phyloP scores from a whole-genome alignment of 768 basidiomycete species.

The Xerocomellus intermedius region DNA sequence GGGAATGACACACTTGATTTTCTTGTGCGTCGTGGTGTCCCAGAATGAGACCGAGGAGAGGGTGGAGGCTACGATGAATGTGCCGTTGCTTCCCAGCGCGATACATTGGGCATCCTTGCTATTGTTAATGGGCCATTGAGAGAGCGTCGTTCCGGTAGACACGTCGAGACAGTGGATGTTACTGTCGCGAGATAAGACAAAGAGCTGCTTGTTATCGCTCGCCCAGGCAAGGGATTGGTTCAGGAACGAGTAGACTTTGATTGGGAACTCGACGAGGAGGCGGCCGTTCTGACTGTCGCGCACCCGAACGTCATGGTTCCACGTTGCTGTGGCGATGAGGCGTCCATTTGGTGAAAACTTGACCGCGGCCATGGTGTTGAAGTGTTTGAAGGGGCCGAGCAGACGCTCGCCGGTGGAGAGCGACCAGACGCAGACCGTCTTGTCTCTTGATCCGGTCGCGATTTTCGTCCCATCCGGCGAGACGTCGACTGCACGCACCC shows the following conservation, averaged over 20 bases:
- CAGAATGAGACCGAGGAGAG: conserved; percentile 6
- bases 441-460: neutral
- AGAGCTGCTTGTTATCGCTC: neutral
- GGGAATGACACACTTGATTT: neutral
- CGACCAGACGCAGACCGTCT: neutral
- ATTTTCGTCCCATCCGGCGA: conserved; percentile 1
- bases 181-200: neutral
- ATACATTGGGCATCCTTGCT: neutral
- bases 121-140: neutral
- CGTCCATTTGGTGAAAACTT: neutral
- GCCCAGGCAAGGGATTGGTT: neutral
- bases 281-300: neutral
- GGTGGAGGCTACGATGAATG: neutral
- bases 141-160: neutral
- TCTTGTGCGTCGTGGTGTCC: neutral
- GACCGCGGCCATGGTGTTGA: neutral
- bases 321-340: neutral
- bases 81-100: neutral
- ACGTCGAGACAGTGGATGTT: neutral
- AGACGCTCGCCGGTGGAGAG: neutral
- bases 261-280: neutral
- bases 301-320: neutral
- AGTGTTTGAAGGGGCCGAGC: neutral
- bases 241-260: neutral
- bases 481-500: neutral